Base-by-base conservation (phyloP, 2,329 filamentous ascomycete genomes). In the Apiospora arundinis region DNA sequence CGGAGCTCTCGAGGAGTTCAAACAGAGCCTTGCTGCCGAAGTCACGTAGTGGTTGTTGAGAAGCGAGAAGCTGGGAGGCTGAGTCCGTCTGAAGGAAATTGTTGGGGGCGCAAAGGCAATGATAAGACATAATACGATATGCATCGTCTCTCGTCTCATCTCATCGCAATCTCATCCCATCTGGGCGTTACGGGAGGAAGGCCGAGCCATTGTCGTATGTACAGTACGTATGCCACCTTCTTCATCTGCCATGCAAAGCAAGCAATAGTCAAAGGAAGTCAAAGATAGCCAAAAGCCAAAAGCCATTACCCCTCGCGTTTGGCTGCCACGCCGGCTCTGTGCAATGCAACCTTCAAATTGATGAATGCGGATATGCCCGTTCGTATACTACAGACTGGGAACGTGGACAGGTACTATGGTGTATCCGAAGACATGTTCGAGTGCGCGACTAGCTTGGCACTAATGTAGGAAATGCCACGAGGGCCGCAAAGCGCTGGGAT, bases 71-170 rank as follows among this genome's bases (percentile, higher is more conserved):
- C 3, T 60, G 52, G 52, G 28, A 60, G 52, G 52, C 52, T 60
- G 52, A 60, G 52, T 23, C 28, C 28, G 7, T 60, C 28, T 60
- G 52, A 21, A 6, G 28, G 52, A 60, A 60, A 60, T 60, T 60
- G 52, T 60, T 60, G 52, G 52, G 52, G 52, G 52, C 1, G 25
- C 52, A 63, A 63, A 40, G 21, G 56, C 21, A 12, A 63, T 63
- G 56, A 63, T 23, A 40, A 40, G 56, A 63, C 56, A 63, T 40
- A 63, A 63, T 63, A 63, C 56, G 28, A 63, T 63, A 21, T 63
- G 56, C 56, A 40, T 23, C 28, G 32, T 40, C 56, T 37, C 32
- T 63, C 56, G 32, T 40, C 56, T 63, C 56, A 63, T 40, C 56
- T 63, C 56, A 40, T n/a, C 8, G 28, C 28, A 63, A 28, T 63